Percentiles rank a stretch among this genome's conserved stretches.
Evolutionary conservation across 805 yeast genomes (phyloP).

Genomic region (Metschnikowia orientalis): DNA sequence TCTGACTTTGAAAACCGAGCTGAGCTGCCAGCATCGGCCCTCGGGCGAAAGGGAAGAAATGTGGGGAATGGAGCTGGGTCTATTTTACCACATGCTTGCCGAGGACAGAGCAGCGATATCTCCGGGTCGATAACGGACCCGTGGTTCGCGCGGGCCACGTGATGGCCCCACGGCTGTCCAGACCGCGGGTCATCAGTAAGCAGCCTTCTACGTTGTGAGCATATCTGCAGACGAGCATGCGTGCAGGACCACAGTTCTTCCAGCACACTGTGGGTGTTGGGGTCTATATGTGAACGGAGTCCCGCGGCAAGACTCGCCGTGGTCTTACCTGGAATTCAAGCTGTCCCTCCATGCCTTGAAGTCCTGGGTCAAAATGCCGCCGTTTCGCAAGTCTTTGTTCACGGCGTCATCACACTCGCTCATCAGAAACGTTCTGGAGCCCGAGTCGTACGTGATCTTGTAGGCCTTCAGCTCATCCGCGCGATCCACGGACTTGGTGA

Average conservation of each 20-base stretch:
- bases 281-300: not conserved
- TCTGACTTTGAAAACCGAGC: too few species aligned
- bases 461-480: constrained; percentile 48
- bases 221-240: too few species aligned
- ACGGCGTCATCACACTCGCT: constrained; percentile 40
- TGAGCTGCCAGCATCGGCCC: too few species aligned
- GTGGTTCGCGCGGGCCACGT: too few species aligned
- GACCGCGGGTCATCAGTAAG: too few species aligned
- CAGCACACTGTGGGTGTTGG: too few species aligned
- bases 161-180: too few species aligned
- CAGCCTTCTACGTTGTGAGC: too few species aligned
- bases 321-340: constrained; percentile 4
- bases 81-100: constrained; percentile 5
- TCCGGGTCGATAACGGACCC: constrained; percentile 2
- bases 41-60: too few species aligned
- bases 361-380: constrained; percentile 25
- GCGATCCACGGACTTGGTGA: constrained; percentile 47
- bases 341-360: constrained; percentile 30
- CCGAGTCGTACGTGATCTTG: constrained; percentile 54
- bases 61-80: too few species aligned
- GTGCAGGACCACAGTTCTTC: too few species aligned
- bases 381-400: constrained; percentile 18
- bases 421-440: constrained; percentile 49
- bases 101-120: constrained; percentile 3
- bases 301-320: too few species aligned